phyloP scores from a whole-genome alignment of 768 basidiomycete genomes.

The Podaxis sp. region DNA sequence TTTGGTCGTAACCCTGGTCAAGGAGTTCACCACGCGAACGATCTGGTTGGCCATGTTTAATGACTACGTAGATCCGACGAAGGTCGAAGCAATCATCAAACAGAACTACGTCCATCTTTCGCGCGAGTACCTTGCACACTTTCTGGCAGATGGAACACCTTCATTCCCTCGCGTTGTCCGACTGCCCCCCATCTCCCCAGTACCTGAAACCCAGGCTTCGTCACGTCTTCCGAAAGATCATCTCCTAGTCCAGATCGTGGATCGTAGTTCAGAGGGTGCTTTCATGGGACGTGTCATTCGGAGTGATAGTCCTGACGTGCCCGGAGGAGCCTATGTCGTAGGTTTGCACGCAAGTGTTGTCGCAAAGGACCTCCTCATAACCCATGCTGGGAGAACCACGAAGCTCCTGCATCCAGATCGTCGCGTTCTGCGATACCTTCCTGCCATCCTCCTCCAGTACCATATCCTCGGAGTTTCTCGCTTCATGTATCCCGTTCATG shows the following conservation, averaged over 20 bases:
- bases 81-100: slow-evolving; percentile 15
- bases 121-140: slow-evolving; percentile 8
- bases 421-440: not conserved
- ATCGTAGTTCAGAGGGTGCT: not conserved
- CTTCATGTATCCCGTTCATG: not conserved
- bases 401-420: not conserved
- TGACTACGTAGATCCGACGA: slow-evolving; percentile 16
- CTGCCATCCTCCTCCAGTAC: not conserved
- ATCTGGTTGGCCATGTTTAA: slow-evolving; percentile 30
- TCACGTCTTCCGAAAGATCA: not conserved
- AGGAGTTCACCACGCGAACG: slow-evolving; percentile 31
- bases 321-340: not conserved
- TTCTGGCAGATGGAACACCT: not conserved
- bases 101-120: slow-evolving; percentile 13
- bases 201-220: no score
- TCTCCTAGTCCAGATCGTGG: not conserved
- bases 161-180: slow-evolving; percentile 7
- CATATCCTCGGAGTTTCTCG: slow-evolving; percentile 1
- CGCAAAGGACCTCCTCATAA: not conserved
- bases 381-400: not conserved
- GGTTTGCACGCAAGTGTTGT: not conserved
- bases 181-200: not conserved
- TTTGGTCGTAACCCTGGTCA: slow-evolving; percentile 27
- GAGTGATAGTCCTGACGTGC: not conserved
- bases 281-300: not conserved